Evolutionary conservation across 108 stramenopile genomes (phyloP), one percentile per base, ranked within the genome.

Genomic region (Cylindrotheca fusiformis): DNA sequence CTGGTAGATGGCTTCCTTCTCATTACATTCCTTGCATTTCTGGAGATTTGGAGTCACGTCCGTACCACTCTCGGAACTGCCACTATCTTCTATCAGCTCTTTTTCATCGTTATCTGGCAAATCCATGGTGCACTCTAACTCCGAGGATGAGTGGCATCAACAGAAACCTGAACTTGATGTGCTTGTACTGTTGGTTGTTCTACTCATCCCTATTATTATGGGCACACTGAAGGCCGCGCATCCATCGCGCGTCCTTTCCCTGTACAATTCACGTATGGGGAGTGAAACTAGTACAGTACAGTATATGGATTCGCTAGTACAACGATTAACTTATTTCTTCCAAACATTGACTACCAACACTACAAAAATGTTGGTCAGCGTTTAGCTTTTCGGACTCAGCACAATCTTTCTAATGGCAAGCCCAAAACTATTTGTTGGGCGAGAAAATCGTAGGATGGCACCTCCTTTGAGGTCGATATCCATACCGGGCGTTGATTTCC

Each of bases 21-120:
- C 24, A 24, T 68, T 30, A 59, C 87, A 88, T 64, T 82, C 74
- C 44, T 76, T 57, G 54, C 87, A 88, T 8, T 46, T 41, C 36
- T 41, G 36, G n/a, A n/a, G n/a, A n/a, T n/a, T n/a, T n/a, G n/a
- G n/a, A n/a, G n/a, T n/a, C n/a, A n/a, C n/a, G n/a, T n/a, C n/a
- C n/a, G n/a, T n/a, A n/a, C n/a, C n/a, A n/a, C n/a, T n/a, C n/a
- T n/a, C n/a, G n/a, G n/a, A n/a, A n/a, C n/a, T n/a, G n/a, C n/a
- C n/a, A n/a, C n/a, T n/a, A n/a, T n/a, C n/a, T n/a, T n/a, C n/a
- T n/a, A n/a, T 0, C n/a, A 45, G 10, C 29, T 56, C 25, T 45
- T 29, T 59, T 59, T 19, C 32, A 19, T 18, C 32, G 58, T 59
- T n/a, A n/a, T n/a, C n/a, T n/a, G n/a, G n/a, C n/a, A n/a, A n/a